A percentile compares a stretch with the other conserved stretches of the same genome.
These are phyloP conservation scores for Phytopythium kandeliae DNA, from an alignment of 352 stramenopile genomes.

Conservation along the genomic window DNA sequence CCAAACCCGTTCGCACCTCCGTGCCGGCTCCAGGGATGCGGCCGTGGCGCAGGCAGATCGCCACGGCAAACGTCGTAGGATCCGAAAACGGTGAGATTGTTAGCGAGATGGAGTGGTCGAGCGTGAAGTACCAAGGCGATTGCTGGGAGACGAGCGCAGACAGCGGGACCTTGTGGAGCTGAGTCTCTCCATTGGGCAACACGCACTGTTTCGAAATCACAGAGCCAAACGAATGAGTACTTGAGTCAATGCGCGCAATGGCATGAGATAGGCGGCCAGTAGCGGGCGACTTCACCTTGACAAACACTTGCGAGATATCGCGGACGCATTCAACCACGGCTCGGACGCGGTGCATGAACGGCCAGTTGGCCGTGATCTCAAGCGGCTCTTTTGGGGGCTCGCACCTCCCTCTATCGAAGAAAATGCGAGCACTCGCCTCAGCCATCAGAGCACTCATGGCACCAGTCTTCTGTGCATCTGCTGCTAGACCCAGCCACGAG, in stretches of 20 bases:
- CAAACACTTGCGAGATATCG: conserved; percentile 28
- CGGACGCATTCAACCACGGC: conserved; percentile 20
- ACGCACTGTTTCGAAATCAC: conserved; percentile 14
- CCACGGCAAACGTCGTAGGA: conserved; percentile 31
- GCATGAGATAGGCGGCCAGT: too few relatives aligned
- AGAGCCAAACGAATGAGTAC: neutral
- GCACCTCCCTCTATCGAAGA: neutral
- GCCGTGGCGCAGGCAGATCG: conserved; percentile 31
- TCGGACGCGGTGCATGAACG: conserved; percentile 28
- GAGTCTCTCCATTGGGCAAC: conserved; percentile 31
- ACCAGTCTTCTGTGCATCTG: too few relatives aligned
- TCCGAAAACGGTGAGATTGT: conserved; percentile 50
- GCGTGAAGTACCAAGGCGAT: conserved; percentile 11
- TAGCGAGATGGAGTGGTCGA: conserved; percentile 33
- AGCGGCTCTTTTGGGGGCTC: conserved; percentile 18
- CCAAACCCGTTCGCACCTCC: conserved; percentile 27
- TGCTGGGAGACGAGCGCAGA: conserved; percentile 8
- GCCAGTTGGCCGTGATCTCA: conserved; percentile 49
- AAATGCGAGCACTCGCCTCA: conserved; percentile 6
- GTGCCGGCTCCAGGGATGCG: conserved; percentile 16
- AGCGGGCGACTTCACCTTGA: conserved; percentile 33
- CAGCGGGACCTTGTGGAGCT: conserved; percentile 29
- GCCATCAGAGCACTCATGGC: neutral
- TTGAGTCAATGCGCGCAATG: too few relatives aligned
- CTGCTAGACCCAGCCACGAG: neutral